Evolutionary conservation across 306 rosid species (phyloP).

Genomic region (Dryas drummondii): DNA sequence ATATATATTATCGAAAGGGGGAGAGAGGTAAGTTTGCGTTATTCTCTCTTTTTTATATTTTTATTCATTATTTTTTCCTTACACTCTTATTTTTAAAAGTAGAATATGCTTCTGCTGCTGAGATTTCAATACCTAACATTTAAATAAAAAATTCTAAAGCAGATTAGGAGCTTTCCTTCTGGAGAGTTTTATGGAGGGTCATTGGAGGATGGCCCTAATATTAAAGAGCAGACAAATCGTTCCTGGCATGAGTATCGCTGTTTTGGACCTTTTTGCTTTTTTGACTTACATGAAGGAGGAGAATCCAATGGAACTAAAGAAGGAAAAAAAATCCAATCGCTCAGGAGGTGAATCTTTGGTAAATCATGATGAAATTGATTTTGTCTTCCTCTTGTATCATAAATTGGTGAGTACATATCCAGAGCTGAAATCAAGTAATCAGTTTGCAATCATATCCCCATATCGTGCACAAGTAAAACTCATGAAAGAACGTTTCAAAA

Average conservation of each 20-base stretch:
- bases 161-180: conserved; percentile 94
- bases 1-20: no score
- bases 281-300: conserved; percentile 69
- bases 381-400: conserved; percentile 72
- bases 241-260: conserved; percentile 76
- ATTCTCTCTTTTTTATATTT: not conserved
- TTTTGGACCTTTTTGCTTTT: conserved; percentile 89
- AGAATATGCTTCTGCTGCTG: not conserved
- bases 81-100: not conserved
- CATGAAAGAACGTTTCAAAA: conserved; percentile 69
- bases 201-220: conserved; percentile 71
- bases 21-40: no score
- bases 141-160: conserved; percentile 13
- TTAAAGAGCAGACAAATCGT: conserved; percentile 53
- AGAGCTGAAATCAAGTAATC: conserved; percentile 65
- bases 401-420: conserved; percentile 69
- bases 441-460: conserved; percentile 83
- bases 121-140: no score
- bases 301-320: no score
- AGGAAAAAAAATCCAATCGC: conserved; percentile 52
- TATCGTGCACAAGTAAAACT: conserved; percentile 83
- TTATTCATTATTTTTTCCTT: not conserved
- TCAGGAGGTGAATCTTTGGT: conserved; percentile 78
- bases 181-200: conserved; percentile 75
- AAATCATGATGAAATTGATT: conserved; percentile 77